Percentiles rank a stretch among this genome's conserved stretches.
Evolutionary conservation across 495 filamentous ascomycete genomes (phyloP).

Genomic region (Cudoniella acicularis): DNA sequence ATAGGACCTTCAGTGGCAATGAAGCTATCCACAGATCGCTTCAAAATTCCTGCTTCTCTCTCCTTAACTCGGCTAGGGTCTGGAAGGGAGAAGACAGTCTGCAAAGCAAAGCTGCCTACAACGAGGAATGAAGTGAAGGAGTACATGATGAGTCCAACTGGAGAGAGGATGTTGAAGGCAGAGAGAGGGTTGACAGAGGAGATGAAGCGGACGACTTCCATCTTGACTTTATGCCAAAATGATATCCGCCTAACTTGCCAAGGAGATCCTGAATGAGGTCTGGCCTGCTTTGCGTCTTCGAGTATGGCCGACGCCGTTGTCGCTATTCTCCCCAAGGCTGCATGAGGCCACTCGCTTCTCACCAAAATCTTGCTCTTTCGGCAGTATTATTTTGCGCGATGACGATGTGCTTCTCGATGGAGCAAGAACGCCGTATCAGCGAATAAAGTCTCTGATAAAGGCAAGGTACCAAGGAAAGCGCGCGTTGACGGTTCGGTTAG

Average conservation of each 20-base stretch:
- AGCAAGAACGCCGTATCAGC: background rate
- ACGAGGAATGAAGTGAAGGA: constrained; percentile 42
- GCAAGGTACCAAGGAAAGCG: background rate
- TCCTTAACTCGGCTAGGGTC: constrained; percentile 25
- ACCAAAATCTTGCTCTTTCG: background rate
- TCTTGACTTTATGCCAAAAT: constrained; percentile 18
- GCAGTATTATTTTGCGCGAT: background rate
- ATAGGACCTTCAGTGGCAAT: constrained; percentile 35
- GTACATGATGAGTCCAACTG: constrained; percentile 36
- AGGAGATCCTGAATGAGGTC: background rate
- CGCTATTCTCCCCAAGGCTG: constrained; percentile 26
- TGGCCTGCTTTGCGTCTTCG: background rate
- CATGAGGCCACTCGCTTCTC: too few relatives aligned
- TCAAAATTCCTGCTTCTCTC: constrained; percentile 38
- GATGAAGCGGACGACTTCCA: constrained; percentile 11
- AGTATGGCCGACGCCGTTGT: constrained; percentile 53
- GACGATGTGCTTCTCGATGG: background rate
- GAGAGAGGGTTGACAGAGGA: constrained; percentile 8
- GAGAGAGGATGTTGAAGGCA: constrained; percentile 22
- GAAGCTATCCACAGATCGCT: constrained; percentile 49
- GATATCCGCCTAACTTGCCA: background rate
- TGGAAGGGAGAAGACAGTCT: constrained; percentile 40
- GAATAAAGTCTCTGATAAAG: background rate
- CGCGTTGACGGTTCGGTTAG: background rate
- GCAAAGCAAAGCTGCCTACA: constrained; percentile 42